phyloP scores from a whole-genome alignment of 2,329 filamentous ascomycete genomes.

The Dissoconium aciculare region DNA sequence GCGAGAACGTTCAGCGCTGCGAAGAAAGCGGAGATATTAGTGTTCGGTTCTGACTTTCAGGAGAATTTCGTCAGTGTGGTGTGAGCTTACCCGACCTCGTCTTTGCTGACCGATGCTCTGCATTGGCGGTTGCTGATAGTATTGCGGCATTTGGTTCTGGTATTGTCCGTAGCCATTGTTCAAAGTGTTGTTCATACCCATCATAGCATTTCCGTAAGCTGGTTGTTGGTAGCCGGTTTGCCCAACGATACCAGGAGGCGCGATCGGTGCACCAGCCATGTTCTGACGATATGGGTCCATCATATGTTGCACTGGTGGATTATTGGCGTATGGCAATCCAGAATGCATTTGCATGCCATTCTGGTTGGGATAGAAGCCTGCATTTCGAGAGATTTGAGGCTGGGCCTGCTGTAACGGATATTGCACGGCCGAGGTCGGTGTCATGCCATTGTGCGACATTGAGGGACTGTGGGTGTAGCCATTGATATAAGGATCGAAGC shows the following conservation, averaged over 20 bases:
- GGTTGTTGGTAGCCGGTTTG: constrained; percentile 16
- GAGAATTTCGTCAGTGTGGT: too few species aligned
- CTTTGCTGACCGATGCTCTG: constrained; percentile 6
- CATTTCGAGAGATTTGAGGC: constrained; percentile 22
- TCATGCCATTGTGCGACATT: constrained; percentile 22
- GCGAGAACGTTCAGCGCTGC: too few species aligned
- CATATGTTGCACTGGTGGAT: constrained; percentile 17
- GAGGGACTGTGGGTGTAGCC: constrained; percentile 25
- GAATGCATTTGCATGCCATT: constrained; percentile 10
- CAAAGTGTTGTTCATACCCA: constrained; percentile 16
- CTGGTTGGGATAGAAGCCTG: constrained; percentile 19
- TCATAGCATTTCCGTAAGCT: constrained; percentile 14
- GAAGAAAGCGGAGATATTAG: too few species aligned
- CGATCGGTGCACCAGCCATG: constrained; percentile 25
- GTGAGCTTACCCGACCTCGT: constrained; percentile 1
- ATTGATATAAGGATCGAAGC: constrained; percentile 32
- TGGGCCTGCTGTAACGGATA: constrained; percentile 39
- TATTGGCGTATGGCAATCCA: constrained; percentile 16
- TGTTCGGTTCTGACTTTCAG: too few species aligned
- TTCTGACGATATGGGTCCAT: constrained; percentile 31
- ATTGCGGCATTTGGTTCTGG: constrained; percentile 14
- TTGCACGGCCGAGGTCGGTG: constrained; percentile 33
- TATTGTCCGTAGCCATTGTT: constrained; percentile 18
- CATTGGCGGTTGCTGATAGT: constrained; percentile 12
- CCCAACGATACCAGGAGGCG: constrained; percentile 25